Evolutionary conservation across 352 stramenopile species (phyloP).

Genomic region (Phytophthora pseudosyringae): DNA sequence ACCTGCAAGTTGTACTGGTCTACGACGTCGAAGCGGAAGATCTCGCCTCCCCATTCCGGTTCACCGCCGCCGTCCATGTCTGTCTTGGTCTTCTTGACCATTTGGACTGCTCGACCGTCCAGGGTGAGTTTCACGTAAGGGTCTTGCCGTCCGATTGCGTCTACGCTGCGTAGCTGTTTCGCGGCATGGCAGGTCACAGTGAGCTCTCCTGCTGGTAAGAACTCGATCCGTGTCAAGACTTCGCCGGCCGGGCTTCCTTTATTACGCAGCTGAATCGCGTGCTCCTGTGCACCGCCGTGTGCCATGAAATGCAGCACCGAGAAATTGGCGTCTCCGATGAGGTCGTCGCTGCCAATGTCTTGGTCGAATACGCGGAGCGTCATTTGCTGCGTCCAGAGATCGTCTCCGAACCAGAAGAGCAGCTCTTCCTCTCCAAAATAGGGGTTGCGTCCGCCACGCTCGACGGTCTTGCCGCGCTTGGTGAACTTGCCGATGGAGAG

Average conservation of each 20-base stretch:
- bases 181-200: slow-evolving; percentile 63
- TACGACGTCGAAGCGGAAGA: slow-evolving; percentile 91
- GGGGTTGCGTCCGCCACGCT: slow-evolving; percentile 86
- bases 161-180: slow-evolving; percentile 74
- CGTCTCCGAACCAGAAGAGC: slow-evolving; percentile 91
- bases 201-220: slow-evolving; percentile 81
- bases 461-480: slow-evolving; percentile 77
- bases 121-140: slow-evolving; percentile 84
- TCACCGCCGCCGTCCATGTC: slow-evolving; percentile 86
- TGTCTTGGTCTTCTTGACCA: slow-evolving; percentile 84
- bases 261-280: slow-evolving; percentile 69
- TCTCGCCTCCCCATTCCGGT: slow-evolving; percentile 85
- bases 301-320: slow-evolving; percentile 83
- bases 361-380: slow-evolving; percentile 84
- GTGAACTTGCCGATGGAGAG: slow-evolving; percentile 72
- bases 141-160: slow-evolving; percentile 77
- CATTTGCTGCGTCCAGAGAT: slow-evolving; percentile 89
- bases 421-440: slow-evolving; percentile 94
- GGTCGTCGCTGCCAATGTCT: slow-evolving; percentile 90
- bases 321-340: slow-evolving; percentile 84
- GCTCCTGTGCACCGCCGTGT: slow-evolving; percentile 47
- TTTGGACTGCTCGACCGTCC: slow-evolving; percentile 75
- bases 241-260: slow-evolving; percentile 74
- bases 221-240: slow-evolving; percentile 79
- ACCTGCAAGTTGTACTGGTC: slow-evolving; percentile 93